phyloP scores from a whole-genome alignment of 1,284 basidiomycete species.

The Xerocomus amazonicus region DNA sequence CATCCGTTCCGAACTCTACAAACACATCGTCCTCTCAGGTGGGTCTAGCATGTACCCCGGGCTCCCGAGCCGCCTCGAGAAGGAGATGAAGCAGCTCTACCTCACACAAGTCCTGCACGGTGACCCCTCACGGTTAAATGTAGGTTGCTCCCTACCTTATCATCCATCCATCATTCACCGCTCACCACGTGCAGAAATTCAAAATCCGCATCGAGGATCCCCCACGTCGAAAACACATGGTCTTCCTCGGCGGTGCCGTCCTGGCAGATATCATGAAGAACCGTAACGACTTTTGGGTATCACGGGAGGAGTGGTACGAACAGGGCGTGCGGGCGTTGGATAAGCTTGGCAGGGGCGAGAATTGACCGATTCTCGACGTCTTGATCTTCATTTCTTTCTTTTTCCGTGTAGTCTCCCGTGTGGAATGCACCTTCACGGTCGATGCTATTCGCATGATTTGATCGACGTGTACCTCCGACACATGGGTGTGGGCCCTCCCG shows the following conservation, averaged over 20 bases:
- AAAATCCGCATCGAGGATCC: conserved; percentile 99
- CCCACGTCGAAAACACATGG: conserved; percentile 98
- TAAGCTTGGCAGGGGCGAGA: conserved; percentile 74
- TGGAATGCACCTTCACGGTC: too few species aligned
- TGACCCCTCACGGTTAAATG: conserved; percentile 85
- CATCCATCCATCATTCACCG: too few species aligned
- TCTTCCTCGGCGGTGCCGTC: conserved; percentile 96
- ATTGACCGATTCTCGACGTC: conserved; percentile 21
- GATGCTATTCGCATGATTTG: too few species aligned
- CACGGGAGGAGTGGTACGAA: conserved; percentile 91
- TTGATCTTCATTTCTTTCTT: neutral
- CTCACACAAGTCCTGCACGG: conserved; percentile 84
- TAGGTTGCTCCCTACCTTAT: conserved; percentile 40
- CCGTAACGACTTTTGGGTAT: conserved; percentile 93
- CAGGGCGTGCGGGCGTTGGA: conserved; percentile 79
- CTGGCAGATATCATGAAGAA: conserved; percentile 98
- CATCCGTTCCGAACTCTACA: conserved; percentile 89
- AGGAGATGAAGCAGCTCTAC: conserved; percentile 99
- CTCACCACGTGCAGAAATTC: conserved; percentile 73
- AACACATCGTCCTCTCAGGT: conserved; percentile 96
- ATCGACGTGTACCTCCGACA: too few species aligned
- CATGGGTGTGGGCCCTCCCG: too few species aligned
- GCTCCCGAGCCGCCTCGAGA: conserved; percentile 92
- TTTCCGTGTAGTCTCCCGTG: neutral
- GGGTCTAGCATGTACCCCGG: conserved; percentile 99